A percentile compares a stretch with the other conserved stretches of the same genome.
These are phyloP conservation scores for Actinomortierella ambigua DNA, from an alignment of 371 early-diverging fungal species.

Conservation along the genomic window DNA sequence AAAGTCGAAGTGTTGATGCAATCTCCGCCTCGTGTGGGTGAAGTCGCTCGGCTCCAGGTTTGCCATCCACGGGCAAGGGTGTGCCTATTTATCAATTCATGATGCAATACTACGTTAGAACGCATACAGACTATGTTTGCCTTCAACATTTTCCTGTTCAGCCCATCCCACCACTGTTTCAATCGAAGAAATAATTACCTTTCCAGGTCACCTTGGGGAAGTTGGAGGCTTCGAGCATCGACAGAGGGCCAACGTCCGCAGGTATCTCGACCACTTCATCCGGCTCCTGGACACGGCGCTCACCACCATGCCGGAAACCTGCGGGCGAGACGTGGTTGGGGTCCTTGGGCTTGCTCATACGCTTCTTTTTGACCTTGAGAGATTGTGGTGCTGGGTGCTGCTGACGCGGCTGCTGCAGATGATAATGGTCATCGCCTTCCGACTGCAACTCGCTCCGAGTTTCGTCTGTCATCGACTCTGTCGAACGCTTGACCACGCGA, in stretches of 20 bases:
- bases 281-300: slow-evolving; percentile 37
- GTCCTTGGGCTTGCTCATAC: slow-evolving; percentile 31
- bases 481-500: too few species aligned
- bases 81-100: slow-evolving; percentile 10
- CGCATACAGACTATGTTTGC: too few species aligned
- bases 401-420: too few species aligned
- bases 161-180: too few species aligned
- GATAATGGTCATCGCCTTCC: too few species aligned
- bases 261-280: slow-evolving; percentile 19
- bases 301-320: slow-evolving; percentile 40
- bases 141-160: too few species aligned
- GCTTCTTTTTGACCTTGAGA: slow-evolving; percentile 14
- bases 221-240: slow-evolving; percentile 15
- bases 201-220: slow-evolving; percentile 32
- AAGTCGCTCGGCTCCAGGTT: slow-evolving; percentile 44
- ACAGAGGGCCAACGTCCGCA: slow-evolving; percentile 35
- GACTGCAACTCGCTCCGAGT: too few species aligned
- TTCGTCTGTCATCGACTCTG: too few species aligned
- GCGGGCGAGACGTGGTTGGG: slow-evolving; percentile 29
- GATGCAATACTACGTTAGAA: not conserved
- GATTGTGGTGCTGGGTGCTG: too few species aligned
- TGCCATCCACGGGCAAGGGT: slow-evolving; percentile 13
- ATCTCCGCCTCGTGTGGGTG: slow-evolving; percentile 65
- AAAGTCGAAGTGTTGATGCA: slow-evolving; percentile 71
- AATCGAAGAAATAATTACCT: slow-evolving; percentile 14